Percentiles rank a stretch among this genome's conserved stretches.
Evolutionary conservation across 1,284 basidiomycete genomes (phyloP).

Genomic region (Inonotus hispidus): DNA sequence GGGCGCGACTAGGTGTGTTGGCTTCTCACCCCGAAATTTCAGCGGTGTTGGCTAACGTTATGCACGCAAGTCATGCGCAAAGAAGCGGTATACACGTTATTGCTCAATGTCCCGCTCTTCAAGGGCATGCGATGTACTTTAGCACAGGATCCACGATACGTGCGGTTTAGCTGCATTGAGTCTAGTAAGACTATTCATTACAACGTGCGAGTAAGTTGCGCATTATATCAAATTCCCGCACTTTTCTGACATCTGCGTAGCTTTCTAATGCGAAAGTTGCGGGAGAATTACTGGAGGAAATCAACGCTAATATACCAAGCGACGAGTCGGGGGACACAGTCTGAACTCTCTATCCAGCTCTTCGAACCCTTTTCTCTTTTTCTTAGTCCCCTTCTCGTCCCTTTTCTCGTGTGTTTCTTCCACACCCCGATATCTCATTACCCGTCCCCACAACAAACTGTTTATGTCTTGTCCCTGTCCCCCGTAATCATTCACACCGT

Average conservation of each 20-base stretch:
- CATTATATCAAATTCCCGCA: conserved; percentile 19
- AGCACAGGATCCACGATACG: conserved; percentile 75
- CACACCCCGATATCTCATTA: background rate
- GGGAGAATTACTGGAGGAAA: conserved; percentile 32
- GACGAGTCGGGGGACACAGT: conserved; percentile 19
- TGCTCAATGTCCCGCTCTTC: conserved; percentile 86
- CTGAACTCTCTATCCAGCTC: conserved; percentile 1
- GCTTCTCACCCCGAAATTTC: conserved; percentile 7
- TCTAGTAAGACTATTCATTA: conserved; percentile 61
- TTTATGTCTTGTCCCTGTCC: background rate
- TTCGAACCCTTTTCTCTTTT: background rate
- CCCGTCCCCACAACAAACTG: background rate
- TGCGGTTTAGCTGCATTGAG: conserved; percentile 75
- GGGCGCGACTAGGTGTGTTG: conserved; percentile 68
- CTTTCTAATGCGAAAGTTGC: conserved; percentile 32
- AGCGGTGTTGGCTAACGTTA: background rate
- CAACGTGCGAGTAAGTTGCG: conserved; percentile 62
- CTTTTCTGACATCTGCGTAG: conserved; percentile 20
- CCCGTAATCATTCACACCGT: background rate
- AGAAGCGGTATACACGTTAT: conserved; percentile 81
- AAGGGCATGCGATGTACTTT: conserved; percentile 77
- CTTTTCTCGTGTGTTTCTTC: background rate
- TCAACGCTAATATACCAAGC: conserved; percentile 31
- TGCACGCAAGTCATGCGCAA: conserved; percentile 80
- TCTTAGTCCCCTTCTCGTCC: background rate